A percentile compares a stretch with the other conserved stretches of the same genome.
phyloP scores from a whole-genome alignment of 2,329 filamentous ascomycete genomes.

The Pseudogymnoascus sp. region DNA sequence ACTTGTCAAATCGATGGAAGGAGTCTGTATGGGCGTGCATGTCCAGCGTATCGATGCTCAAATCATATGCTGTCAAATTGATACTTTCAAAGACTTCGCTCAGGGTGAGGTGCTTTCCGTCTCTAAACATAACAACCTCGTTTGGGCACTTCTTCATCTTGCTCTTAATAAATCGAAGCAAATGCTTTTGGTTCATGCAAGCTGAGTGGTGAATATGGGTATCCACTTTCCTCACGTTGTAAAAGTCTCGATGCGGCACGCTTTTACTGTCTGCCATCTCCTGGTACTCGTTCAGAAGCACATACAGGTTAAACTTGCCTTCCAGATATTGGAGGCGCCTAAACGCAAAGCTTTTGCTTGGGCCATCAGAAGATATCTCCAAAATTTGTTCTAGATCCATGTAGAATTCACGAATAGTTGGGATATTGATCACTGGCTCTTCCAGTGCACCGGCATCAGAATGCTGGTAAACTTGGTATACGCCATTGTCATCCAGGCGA shows the following conservation, averaged over 20 bases:
- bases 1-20: constrained; percentile 98
- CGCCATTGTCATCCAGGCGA: constrained; percentile 71
- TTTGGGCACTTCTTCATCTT: constrained; percentile 99
- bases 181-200: constrained; percentile 99
- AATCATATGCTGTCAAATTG: constrained; percentile 91
- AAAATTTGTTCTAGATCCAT: constrained; percentile 85
- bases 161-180: constrained; percentile 97
- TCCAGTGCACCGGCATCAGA: constrained; percentile 53
- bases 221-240: constrained; percentile 97
- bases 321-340: constrained; percentile 90
- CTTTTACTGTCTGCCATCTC: constrained; percentile 97
- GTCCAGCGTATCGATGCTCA: constrained; percentile 96
- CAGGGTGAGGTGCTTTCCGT: constrained; percentile 85
- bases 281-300: constrained; percentile 90
- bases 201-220: constrained; percentile 98
- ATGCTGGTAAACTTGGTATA: constrained; percentile 86
- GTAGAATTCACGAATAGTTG: constrained; percentile 90
- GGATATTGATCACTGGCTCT: constrained; percentile 72
- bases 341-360: constrained; percentile 95
- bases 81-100: constrained; percentile 95
- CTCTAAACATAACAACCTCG: constrained; percentile 85
- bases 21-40: constrained; percentile 99
- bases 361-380: constrained; percentile 87
- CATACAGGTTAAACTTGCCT: constrained; percentile 93
- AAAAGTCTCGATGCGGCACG: constrained; percentile 96